Base-by-base conservation (phyloP, 805 yeast species). In the Cyberlindnera maclurae region DNA sequence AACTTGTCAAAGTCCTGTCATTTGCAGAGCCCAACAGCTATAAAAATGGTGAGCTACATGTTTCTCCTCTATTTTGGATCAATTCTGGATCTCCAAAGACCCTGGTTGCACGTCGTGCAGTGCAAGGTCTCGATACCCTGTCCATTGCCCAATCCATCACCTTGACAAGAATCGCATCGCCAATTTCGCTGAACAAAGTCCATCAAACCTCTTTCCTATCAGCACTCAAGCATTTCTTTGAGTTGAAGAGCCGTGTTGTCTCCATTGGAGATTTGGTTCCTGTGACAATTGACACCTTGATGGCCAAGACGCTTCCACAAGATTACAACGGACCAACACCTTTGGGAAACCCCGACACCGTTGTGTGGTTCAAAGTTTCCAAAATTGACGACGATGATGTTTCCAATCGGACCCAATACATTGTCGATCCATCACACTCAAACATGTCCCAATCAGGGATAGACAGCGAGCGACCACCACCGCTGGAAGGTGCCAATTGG, bases 331-430 rank as follows among this genome's bases (percentile, higher is more conserved):
- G 45, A 7, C 46, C 52, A 4, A 37, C 43, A 6, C 87, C 88
- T 0, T 59, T 64, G 3, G 86, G 85, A 0, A 68, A 67, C 16
- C 77, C 84, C 1, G 86, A 88, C 54, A 65, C 75, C 0, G 71
- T 89, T 15, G 95, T 88, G 0, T 90, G 96, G 96, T 90, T 88
- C 59, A 75, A 74, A 47, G 73, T 90, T 2, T 67, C 74, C 2
- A 80, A 73, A 4, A 52, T 63, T 5, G 70, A 70, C 4, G 65
- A 58, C 3, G 54, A 60, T 3, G 58, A 51, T 4, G 49, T 51
- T 3, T 45, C 44, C 4, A 37, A 46, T 22, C 37, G 36, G 16
- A 5, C 55, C 44, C 81, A 76, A 49, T 82, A 62, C 48, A 54
- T 78, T 1, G 71, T 89, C 27, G 88, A 83, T 56, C 79, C 95